Percentiles rank a stretch among this genome's conserved stretches.
Conservation (phyloP, 2,329 filamentous ascomycete species). For the Pseudogymnoascus sp. region DNA sequence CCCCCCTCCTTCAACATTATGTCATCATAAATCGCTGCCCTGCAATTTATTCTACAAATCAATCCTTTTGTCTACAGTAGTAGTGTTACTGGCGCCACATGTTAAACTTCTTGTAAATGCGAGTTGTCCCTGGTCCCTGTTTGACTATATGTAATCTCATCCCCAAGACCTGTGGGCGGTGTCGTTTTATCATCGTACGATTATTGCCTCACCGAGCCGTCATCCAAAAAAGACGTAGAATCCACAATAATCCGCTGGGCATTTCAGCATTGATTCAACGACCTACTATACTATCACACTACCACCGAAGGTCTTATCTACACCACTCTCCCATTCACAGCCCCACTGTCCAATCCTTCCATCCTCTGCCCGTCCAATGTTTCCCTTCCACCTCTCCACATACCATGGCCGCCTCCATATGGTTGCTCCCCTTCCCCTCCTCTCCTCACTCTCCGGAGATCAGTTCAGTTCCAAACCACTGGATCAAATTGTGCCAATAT, state of each 20-base stretch:
- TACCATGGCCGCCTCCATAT: conserved; percentile 24
- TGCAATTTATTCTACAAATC: not conserved
- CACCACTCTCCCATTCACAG: conserved; percentile 19
- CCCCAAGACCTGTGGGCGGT: not conserved
- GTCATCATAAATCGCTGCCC: not conserved
- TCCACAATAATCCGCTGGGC: conserved; percentile 5
- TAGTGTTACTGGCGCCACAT: not conserved
- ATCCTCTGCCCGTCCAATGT: conserved; percentile 25
- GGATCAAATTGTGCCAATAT: conserved; percentile 25
- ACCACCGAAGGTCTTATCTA: conserved; percentile 22
- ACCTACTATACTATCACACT: conserved; percentile 20
- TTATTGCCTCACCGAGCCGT: not conserved
- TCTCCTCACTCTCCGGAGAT: conserved; percentile 18
- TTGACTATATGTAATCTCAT: not conserved
- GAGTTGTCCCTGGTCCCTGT: not conserved
- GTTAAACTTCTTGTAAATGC: not conserved
- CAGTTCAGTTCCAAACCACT: conserved; percentile 21
- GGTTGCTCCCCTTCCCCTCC: conserved; percentile 14
- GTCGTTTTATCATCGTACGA: not conserved
- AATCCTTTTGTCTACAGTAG: not conserved
- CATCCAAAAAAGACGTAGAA: not conserved
- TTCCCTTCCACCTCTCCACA: conserved; percentile 25
- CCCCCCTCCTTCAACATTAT: not conserved
- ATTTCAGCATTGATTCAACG: conserved; percentile 10
- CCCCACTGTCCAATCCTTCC: conserved; percentile 20